These are phyloP conservation scores for Tulasnella sp. DNA, from an alignment of 768 basidiomycete species.

Conservation along the genomic window DNA sequence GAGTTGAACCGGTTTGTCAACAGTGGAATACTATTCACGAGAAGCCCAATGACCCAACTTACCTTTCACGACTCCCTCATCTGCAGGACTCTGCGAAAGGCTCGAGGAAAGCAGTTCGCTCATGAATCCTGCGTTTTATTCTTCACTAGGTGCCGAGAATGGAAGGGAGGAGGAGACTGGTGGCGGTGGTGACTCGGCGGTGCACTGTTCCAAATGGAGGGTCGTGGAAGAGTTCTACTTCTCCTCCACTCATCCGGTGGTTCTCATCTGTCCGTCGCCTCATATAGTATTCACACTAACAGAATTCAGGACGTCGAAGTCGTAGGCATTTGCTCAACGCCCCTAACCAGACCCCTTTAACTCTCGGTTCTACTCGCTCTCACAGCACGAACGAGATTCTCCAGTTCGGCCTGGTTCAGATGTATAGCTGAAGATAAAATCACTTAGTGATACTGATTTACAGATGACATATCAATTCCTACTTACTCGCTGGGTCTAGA, in stretches of 20 bases:
- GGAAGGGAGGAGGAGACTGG: neutral
- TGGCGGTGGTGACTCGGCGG: neutral
- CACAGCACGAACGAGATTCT: neutral
- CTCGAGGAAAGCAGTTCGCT: neutral
- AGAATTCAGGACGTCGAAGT: neutral
- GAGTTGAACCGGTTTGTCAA: no score
- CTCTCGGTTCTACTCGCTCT: neutral
- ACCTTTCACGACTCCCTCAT: no score
- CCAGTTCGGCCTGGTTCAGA: neutral
- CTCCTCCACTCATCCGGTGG: neutral
- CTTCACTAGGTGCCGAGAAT: no score
- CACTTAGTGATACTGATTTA: neutral
- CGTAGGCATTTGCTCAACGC: neutral
- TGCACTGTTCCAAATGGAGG: neutral
- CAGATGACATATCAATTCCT: neutral
- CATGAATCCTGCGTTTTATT: neutral
- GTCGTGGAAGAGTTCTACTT: neutral
- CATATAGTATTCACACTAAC: neutral
- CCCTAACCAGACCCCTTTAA: no score
- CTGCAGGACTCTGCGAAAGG: neutral
- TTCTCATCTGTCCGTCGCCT: neutral
- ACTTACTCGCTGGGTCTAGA: neutral
- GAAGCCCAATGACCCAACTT: no score
- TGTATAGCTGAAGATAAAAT: neutral
- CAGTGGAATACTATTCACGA: no score